Conservation (phyloP, 306 rosid species). For the Mimosa pudica region DNA sequence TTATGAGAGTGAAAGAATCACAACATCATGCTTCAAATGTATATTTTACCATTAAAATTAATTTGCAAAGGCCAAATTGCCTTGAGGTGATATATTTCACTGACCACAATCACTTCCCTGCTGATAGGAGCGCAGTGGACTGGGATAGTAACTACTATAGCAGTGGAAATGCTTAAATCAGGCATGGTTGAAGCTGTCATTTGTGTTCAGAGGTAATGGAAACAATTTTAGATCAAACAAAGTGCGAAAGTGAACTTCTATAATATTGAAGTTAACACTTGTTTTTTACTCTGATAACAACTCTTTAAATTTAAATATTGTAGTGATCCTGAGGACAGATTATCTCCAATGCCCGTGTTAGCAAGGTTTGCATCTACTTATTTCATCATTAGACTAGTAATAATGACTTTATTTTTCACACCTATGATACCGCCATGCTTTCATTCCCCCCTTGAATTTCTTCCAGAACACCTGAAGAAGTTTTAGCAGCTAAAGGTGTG, state of each 20-base stretch:
- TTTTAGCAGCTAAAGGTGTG: constrained; percentile 95
- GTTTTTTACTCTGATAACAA: constrained; percentile 24
- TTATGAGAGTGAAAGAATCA: neutral
- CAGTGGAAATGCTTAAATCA: constrained; percentile 92
- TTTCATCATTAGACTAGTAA: constrained; percentile 21
- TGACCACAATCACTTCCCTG: constrained; percentile 10
- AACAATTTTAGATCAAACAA: constrained; percentile 21
- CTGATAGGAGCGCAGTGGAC: constrained; percentile 97
- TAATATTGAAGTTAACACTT: constrained; percentile 12
- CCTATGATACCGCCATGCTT: neutral
- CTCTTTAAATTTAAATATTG: constrained; percentile 31
- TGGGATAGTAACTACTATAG: constrained; percentile 93
- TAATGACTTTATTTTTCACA: neutral
- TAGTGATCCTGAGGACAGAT: constrained; percentile 96
- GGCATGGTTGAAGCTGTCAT: constrained; percentile 98
- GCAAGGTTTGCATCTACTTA: constrained; percentile 70
- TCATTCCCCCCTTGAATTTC: constrained; percentile 19
- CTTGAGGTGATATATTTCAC: constrained; percentile 2
- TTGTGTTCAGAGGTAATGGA: constrained; percentile 86
- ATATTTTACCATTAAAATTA: neutral
- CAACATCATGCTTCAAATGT: neutral
- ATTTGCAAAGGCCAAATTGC: neutral
- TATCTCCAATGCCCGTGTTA: constrained; percentile 78
- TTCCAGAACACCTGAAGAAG: constrained; percentile 90
- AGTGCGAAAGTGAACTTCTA: constrained; percentile 13